Evolutionary conservation across 108 stramenopile species (phyloP), one percentile per base, ranked within the genome.

Genomic region (Skeletonema potamos): DNA sequence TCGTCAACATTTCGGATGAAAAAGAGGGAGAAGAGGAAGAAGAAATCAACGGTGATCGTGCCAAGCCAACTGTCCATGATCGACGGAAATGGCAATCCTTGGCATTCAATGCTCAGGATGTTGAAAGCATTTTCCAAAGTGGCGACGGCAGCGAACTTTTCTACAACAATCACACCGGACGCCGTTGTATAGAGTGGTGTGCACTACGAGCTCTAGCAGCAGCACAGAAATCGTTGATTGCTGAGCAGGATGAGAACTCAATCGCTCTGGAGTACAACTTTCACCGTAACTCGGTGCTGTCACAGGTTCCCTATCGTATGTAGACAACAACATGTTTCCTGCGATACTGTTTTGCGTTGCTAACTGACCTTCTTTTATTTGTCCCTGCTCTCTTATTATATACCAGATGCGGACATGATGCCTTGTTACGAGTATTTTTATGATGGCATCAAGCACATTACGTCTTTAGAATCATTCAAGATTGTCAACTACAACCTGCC

Each of bases 281-380:
- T n/a, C n/a, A 13, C 12, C 39, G 39, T 4, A 15, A n/a, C 4
- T n/a, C n/a, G n/a, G n/a, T n/a, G n/a, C 13, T 55, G 10, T 29
- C 54, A 4, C 66, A 66, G 51, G 66, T 66, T 28, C 66, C 66
- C 10, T 66, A 54, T 55, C 66, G 66, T 66, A 17, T 54, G 66
- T 46, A n/a, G n/a, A n/a, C n/a, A n/a, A n/a, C n/a, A n/a, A n/a
- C n/a, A n/a, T n/a, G n/a, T n/a, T n/a, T n/a, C n/a, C n/a, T n/a
- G n/a, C n/a, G n/a, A n/a, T n/a, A n/a, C n/a, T n/a, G n/a, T n/a
- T n/a, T n/a, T n/a, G n/a, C n/a, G n/a, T n/a, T n/a, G n/a, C n/a
- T n/a, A n/a, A n/a, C n/a, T n/a, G n/a, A n/a, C n/a, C n/a, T n/a
- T n/a, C n/a, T n/a, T n/a, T n/a, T n/a, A n/a, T n/a, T n/a, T 55